Evolutionary conservation across 2,329 filamentous ascomycete species (phyloP), one percentile per base, ranked within the genome.

Genomic region (Exophiala sideris): DNA sequence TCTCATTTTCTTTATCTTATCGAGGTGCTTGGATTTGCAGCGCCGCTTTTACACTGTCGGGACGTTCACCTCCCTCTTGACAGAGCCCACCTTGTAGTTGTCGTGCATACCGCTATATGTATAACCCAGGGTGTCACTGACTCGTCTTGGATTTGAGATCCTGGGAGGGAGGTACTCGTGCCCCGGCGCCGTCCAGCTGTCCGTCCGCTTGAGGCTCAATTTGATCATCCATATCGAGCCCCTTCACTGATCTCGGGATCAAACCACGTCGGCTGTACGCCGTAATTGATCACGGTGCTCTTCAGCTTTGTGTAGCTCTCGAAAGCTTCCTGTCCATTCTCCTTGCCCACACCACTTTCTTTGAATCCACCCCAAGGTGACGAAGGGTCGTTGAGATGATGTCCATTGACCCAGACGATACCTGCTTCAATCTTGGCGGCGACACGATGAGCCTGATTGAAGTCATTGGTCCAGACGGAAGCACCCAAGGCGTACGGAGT

Each of bases 351-450:
- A 1, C 86, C 86, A 60, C 82, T 85, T 1, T 79, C 76, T 61
- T 83, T 83, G 29, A 80, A 73, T 1, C 85, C 83, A 21, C 86
- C 86, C 85, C 86, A 86, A 0, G 86, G 83, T 54, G 84, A 85
- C 61, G 84, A 84, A 0, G 86, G 85, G 60, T 88, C 86, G 61
- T 88, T 89, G 33, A 85, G 77, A 65, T 89, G 85, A 68, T 89
- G 85, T 0, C 71, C 76, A 58, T 76, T 79, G 12, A 71, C 67
- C 73, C 65, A 77, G 29, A 73, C 70, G 29, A 79, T 78, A 1
- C 75, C 76, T 1, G 76, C 72, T 12, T 79, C 75, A 11, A 80
- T 77, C 12, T 63, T 65, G 3, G 72, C 72, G 0, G 75, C 72
- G 0, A 79, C 72, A 1, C 76, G 69, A 57, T 76, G 76, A 3